A percentile compares a stretch with the other conserved stretches of the same genome.
phyloP scores from a whole-genome alignment of 116 monocot genomes.

The Dioscorea cayenensis region DNA sequence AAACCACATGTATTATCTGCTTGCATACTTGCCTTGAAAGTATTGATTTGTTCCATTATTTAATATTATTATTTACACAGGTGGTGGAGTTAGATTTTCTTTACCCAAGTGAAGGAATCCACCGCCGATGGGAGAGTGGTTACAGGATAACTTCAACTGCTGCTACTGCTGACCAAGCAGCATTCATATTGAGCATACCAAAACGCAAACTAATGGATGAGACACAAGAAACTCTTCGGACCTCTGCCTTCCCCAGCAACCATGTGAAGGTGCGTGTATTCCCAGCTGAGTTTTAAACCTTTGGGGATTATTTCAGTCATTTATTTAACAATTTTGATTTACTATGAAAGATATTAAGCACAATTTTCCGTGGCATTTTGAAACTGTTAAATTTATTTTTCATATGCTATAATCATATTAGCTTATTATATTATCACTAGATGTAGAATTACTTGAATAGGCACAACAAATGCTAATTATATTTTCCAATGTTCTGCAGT shows the following conservation, averaged over 20 bases:
- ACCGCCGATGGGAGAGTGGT: slow-evolving; percentile 86
- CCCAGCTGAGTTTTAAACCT: too few relatives aligned
- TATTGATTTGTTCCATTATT: not conserved
- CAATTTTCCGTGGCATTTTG: too few relatives aligned
- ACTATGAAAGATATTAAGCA: too few relatives aligned
- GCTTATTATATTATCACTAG: too few relatives aligned
- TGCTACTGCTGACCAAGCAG: slow-evolving; percentile 92
- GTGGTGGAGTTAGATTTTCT: slow-evolving; percentile 98
- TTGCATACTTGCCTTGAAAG: not conserved
- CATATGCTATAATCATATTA: too few relatives aligned
- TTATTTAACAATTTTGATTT: too few relatives aligned
- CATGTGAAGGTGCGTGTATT: slow-evolving; percentile 82
- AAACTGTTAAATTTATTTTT: too few relatives aligned
- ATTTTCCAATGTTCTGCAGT: too few relatives aligned
- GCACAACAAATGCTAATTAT: too few relatives aligned
- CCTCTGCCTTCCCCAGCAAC: slow-evolving; percentile 92
- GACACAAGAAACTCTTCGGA: slow-evolving; percentile 96
- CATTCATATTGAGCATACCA: slow-evolving; percentile 91
- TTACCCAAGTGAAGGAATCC: slow-evolving; percentile 98
- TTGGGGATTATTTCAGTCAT: too few relatives aligned
- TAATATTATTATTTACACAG: slow-evolving; percentile 25
- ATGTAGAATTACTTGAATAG: too few relatives aligned
- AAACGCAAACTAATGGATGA: slow-evolving; percentile 85
- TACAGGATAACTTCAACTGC: slow-evolving; percentile 94
- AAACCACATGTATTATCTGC: not conserved